These are phyloP conservation scores for Chaetomiaceae sp. DNA, from an alignment of 2,329 filamentous ascomycete species.

Conservation along the genomic window DNA sequence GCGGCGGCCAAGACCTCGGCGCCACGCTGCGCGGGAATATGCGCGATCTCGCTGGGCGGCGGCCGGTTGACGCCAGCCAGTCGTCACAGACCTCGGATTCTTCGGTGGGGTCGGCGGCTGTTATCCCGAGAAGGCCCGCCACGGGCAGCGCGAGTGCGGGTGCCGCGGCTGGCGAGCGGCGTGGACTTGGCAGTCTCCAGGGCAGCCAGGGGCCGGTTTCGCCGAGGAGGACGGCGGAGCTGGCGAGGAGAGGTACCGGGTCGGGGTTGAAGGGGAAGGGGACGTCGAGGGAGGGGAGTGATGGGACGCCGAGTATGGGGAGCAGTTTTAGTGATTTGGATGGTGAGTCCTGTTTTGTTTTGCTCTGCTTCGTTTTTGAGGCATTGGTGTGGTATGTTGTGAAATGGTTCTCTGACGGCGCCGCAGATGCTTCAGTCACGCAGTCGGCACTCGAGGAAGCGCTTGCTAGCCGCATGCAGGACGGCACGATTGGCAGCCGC, in stretches of 20 bases:
- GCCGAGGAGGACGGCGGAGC: constrained; percentile 55
- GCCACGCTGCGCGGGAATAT: constrained; percentile 46
- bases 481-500: constrained; percentile 53
- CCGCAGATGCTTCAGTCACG: constrained; percentile 70
- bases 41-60: constrained; percentile 21
- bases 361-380: neutral
- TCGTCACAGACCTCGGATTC: constrained; percentile 62
- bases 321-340: constrained; percentile 85
- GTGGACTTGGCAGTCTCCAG: constrained; percentile 22
- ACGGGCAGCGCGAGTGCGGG: constrained; percentile 18
- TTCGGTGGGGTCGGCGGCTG: constrained; percentile 49
- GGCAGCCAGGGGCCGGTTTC: constrained; percentile 45
- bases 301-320: constrained; percentile 73
- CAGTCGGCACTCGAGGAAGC: constrained; percentile 77
- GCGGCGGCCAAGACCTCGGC: constrained; percentile 39
- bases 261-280: constrained; percentile 47
- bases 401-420: constrained; percentile 4
- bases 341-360: constrained; percentile 41
- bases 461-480: constrained; percentile 65
- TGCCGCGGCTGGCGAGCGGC: neutral
- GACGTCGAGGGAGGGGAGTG: constrained; percentile 58
- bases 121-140: constrained; percentile 32
- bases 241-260: constrained; percentile 47
- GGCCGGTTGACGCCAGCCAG: constrained; percentile 30
- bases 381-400: neutral